phyloP scores from a whole-genome alignment of 768 basidiomycete genomes.

The Psilocybe sp. region DNA sequence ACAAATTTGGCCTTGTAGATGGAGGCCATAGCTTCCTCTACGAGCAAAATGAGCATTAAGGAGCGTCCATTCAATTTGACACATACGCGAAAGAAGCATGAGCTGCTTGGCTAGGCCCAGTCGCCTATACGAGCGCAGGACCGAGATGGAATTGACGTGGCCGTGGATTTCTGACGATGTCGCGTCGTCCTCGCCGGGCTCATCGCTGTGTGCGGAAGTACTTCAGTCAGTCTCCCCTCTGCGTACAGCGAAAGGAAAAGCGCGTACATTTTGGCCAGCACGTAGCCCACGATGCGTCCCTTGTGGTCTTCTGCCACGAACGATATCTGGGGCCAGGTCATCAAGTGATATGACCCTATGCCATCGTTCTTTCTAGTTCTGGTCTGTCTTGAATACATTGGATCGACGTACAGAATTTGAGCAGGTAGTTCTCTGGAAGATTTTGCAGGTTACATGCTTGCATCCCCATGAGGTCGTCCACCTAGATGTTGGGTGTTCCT shows the following conservation, averaged over 20 bases:
- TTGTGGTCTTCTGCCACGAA: slow-evolving; percentile 90
- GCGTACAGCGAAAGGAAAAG: not conserved
- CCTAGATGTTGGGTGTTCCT: slow-evolving; percentile 34
- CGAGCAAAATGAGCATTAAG: not conserved
- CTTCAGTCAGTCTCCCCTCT: not conserved
- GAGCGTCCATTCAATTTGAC: not conserved
- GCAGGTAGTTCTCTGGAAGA: slow-evolving; percentile 88
- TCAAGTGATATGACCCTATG: slow-evolving; percentile 81
- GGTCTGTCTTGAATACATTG: not conserved
- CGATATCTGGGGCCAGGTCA: slow-evolving; percentile 93
- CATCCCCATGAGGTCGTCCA: slow-evolving; percentile 91
- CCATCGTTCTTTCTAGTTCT: too few relatives aligned
- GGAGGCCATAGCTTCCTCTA: slow-evolving; percentile 89
- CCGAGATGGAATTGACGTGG: slow-evolving; percentile 96
- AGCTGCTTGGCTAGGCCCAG: slow-evolving; percentile 91
- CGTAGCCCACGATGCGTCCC: slow-evolving; percentile 91
- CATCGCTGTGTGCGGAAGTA: slow-evolving; percentile 26
- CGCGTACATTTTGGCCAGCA: slow-evolving; percentile 89
- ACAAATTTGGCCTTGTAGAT: slow-evolving; percentile 85
- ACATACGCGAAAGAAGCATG: slow-evolving; percentile 89
- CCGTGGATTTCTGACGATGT: slow-evolving; percentile 65
- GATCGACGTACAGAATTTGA: slow-evolving; percentile 64
- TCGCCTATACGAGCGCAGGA: slow-evolving; percentile 85
- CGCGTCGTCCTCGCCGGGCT: slow-evolving; percentile 48
- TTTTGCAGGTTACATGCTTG: slow-evolving; percentile 95